Evolutionary conservation across 2,329 filamentous ascomycete genomes (phyloP), one percentile per base, ranked within the genome.

Genomic region (Fusarium pilosicola): DNA sequence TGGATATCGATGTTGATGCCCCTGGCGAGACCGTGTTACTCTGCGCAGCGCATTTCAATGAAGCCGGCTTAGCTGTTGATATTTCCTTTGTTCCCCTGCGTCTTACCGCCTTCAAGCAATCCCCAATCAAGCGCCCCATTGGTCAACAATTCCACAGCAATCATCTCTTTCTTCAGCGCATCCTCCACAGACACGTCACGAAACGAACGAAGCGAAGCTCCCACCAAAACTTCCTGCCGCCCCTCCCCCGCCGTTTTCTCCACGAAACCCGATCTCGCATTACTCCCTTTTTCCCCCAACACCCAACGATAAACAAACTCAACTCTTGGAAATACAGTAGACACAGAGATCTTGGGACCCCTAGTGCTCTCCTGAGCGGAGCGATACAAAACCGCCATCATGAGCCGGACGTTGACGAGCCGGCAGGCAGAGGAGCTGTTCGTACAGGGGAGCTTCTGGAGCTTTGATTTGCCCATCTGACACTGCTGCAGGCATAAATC

Each of bases 391-490:
- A 68, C 71, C 56, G 67, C 71, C 51, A 74, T 57, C 52, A 74
- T 74, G 71, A 74, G 71, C 59, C 71, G 71, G 71, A 74, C 63
- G 30, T 74, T 74, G 71, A 74, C 71, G 60, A 74, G 71, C 71
- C 68, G 93, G 81, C 94, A 97, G 86, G 94, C 94, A 74, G 94
- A 96, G 85, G 94, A 96, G 88, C 91, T 96, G 93, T 96, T 88
- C 84, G 92, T 88, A 71, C 49, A 69, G 62, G 59, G 41, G 68
- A 69, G 65, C 69, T 66, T 67, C 67, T 48, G 48, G 54, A 63
- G 62, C 65, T 70, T 69, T 58, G 64, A 66, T 69, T 65, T 59
- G 38, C 64, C 48, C 36, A 67, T 62, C 59, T 74, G 68, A 76
- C 65, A 54, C 49, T 71, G 60, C 63, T 78, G 54, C 73, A 97